phyloP scores from a whole-genome alignment of 768 basidiomycete species.

The Calocybe gangraenosa region DNA sequence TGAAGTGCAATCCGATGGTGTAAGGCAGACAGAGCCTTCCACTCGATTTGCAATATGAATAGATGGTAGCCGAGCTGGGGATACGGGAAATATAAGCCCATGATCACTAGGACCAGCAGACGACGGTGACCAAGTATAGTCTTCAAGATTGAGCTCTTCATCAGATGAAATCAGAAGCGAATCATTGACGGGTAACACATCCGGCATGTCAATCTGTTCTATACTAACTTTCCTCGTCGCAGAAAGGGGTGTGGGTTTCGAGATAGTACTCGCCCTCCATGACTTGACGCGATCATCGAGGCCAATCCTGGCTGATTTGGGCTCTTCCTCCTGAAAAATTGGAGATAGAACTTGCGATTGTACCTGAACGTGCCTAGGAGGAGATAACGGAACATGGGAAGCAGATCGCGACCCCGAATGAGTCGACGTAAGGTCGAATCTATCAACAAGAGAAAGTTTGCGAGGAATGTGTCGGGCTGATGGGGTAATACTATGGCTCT shows the following conservation, averaged over 20 bases:
- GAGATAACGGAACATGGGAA: constrained; percentile 21
- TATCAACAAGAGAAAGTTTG: constrained; percentile 68
- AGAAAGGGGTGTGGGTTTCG: constrained; percentile 44
- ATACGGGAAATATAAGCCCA: constrained; percentile 33
- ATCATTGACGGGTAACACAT: constrained; percentile 31
- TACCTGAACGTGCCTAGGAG: constrained; percentile 23
- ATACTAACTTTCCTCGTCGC: constrained; percentile 46
- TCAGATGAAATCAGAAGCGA: constrained; percentile 23
- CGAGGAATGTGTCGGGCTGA: constrained; percentile 51
- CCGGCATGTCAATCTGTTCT: constrained; percentile 49
- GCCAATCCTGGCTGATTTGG: constrained; percentile 45
- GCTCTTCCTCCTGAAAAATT: constrained; percentile 59
- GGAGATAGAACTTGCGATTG: constrained; percentile 46
- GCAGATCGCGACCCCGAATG: constrained; percentile 29
- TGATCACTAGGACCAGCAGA: constrained; percentile 58
- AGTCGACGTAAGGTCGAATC: constrained; percentile 44
- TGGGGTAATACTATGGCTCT: constrained; percentile 32
- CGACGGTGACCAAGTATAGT: constrained; percentile 68
- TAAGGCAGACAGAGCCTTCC: constrained; percentile 54
- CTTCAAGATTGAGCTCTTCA: constrained; percentile 53
- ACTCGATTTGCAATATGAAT: constrained; percentile 52
- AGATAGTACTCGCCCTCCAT: constrained; percentile 59
- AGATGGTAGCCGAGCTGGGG: constrained; percentile 41
- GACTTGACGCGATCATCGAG: constrained; percentile 56
- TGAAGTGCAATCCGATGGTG: constrained; percentile 50